Conservation (phyloP, 768 basidiomycete genomes). For the Boletales sp. region DNA sequence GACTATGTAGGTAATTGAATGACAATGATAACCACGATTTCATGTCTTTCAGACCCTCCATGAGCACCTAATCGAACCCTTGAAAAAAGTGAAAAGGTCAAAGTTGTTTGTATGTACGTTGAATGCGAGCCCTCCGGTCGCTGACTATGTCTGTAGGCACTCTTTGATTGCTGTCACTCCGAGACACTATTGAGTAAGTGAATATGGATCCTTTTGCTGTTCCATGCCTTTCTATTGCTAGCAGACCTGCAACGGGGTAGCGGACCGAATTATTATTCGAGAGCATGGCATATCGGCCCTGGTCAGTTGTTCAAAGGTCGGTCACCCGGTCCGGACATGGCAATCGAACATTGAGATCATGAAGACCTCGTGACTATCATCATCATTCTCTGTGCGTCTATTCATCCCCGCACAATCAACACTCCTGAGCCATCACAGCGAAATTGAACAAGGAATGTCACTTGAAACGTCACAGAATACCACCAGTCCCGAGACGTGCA, state of each 20-base stretch:
- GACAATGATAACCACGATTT: background rate
- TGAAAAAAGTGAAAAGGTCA: constrained; percentile 14
- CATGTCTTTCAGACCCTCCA: constrained; percentile 16
- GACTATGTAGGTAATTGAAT: constrained; percentile 16
- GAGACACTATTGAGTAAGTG: constrained; percentile 22
- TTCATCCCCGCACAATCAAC: too few species aligned
- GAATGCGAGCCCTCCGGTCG: background rate
- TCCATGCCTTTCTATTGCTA: background rate
- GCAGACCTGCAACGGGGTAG: constrained; percentile 5
- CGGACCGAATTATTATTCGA: background rate
- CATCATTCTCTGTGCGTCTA: too few species aligned
- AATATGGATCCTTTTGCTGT: background rate
- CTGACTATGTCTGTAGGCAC: constrained; percentile 13
- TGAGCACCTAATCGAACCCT: constrained; percentile 14
- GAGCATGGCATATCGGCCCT: background rate
- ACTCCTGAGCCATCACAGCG: too few species aligned
- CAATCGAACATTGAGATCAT: background rate
- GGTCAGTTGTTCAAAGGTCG: constrained; percentile 4
- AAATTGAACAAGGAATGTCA: too few species aligned
- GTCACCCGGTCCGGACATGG: background rate
- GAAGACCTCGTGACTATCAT: too few species aligned
- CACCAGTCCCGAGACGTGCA: too few species aligned
- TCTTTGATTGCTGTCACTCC: constrained; percentile 31
- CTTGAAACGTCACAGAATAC: too few species aligned
- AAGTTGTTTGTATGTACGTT: constrained; percentile 16